These are phyloP conservation scores for Aspergillus candidus DNA, from an alignment of 2,329 filamentous ascomycete species.

Conservation along the genomic window DNA sequence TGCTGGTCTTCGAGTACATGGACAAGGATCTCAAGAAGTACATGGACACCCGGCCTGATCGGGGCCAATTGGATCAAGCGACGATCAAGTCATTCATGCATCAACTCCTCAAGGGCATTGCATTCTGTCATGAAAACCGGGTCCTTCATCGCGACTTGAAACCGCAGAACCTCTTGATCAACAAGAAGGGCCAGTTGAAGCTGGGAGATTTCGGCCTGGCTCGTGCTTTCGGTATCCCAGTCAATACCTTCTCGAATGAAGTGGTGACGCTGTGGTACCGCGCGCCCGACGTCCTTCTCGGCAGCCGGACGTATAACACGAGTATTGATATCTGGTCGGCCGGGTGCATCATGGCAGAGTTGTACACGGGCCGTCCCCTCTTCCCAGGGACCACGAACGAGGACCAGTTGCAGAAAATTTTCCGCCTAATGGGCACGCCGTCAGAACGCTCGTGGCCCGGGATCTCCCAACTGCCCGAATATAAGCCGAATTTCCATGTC, in stretches of 20 bases:
- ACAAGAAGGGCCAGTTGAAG: constrained; percentile 82
- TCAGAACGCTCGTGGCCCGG: constrained; percentile 94
- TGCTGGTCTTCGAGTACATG: constrained; percentile 99
- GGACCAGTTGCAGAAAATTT: constrained; percentile 94
- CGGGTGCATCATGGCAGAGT: constrained; percentile 99
- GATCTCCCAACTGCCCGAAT: constrained; percentile 93
- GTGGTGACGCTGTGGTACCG: constrained; percentile 98
- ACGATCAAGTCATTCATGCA: constrained; percentile 99
- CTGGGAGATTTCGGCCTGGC: constrained; percentile 92
- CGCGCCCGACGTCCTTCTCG: constrained; percentile 88
- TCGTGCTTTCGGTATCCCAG: constrained; percentile 89
- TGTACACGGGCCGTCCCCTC: constrained; percentile 92
- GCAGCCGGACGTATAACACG: constrained; percentile 96
- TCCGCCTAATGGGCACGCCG: constrained; percentile 96
- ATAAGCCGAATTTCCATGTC: constrained; percentile 90
- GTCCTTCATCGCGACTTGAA: constrained; percentile 94
- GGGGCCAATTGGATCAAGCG: constrained; percentile 77
- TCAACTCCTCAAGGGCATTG: constrained; percentile 89
- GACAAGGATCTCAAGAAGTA: constrained; percentile 97
- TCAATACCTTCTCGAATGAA: constrained; percentile 97
- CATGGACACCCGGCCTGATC: constrained; percentile 90
- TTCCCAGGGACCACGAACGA: constrained; percentile 98
- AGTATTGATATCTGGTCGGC: constrained; percentile 99
- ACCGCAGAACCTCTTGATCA: constrained; percentile 94
- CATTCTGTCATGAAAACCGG: constrained; percentile 95